Evolutionary conservation across 257 asterid species (phyloP), one percentile per base, ranked within the genome.

Genomic region (Phtheirospermum japonicum): DNA sequence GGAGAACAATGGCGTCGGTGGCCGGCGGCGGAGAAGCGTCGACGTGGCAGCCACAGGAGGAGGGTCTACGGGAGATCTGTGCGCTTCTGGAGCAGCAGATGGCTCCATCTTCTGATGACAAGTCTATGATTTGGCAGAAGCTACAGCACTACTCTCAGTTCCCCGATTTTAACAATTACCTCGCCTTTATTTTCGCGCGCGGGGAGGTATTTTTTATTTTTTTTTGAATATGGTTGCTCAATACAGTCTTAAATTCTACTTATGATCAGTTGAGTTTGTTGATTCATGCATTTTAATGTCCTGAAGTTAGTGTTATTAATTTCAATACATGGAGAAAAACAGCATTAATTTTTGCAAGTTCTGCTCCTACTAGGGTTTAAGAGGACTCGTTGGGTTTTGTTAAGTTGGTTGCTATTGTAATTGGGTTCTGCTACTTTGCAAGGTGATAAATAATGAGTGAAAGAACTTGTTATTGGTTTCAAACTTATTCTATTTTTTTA

Each of bases 151-250:
- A 81, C 75, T 89, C 96, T 50, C 90, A 76, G 75, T 83, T 89
- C 80, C 96, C 96, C 32, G 99, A 93, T 79, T 93, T 93, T 86
- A 93, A 89, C 75, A 93, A 87, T 68, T 93, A 93, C 63, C 97
- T 93, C 48, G 92, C 86, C 56, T 90, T 89, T 62, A 87, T 93
- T 14, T 81, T 93, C 30, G 88, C 97, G n/a, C 95, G 76, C 32
- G 89, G 87, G 14, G 85, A 93, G 96, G 97, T 88, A 31, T 6
- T 36, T 7, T 56, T 31, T 36, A 36, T 36, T 40, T 42, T 4
- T 28, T 54, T 54, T 26, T 54, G 59, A 7, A n/a, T 8, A 16
- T 19, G 18, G 37, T n/a, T 45, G 58, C 19, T 36, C 5, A 42
- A 9, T 48, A 6, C 3, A 32, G 49, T 42, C 28, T 28, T 18